phyloP scores from a whole-genome alignment of 176 grass and related monocot genomes.

The Aegilops longissima region DNA sequence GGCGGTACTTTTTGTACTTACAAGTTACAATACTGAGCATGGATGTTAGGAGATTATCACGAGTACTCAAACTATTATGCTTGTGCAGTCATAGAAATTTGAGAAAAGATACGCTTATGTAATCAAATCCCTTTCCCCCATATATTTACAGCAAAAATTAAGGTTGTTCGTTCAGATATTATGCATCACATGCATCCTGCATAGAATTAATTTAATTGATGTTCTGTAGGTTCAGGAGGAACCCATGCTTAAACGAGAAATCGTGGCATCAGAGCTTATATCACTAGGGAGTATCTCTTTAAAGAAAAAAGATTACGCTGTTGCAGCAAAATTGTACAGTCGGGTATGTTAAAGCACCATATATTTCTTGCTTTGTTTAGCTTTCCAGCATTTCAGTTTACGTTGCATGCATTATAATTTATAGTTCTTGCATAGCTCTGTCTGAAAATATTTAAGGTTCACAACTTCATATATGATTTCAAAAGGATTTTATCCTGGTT shows the following conservation, averaged over 20 bases:
- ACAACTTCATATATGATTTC: background rate
- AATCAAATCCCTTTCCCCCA: background rate
- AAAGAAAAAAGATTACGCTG: slow-evolving; percentile 16
- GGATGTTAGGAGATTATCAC: background rate
- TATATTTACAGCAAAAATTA: background rate
- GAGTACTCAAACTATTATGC: background rate
- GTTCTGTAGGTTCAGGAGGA: slow-evolving; percentile 4
- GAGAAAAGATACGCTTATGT: background rate
- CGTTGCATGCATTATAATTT: background rate
- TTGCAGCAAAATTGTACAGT: slow-evolving; percentile 23
- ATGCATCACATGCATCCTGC: background rate
- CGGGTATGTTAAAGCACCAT: slow-evolving; percentile 16
- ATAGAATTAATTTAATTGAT: background rate
- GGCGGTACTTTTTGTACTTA: background rate
- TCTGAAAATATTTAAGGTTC: background rate
- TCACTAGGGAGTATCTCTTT: slow-evolving; percentile 20
- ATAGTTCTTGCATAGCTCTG: background rate
- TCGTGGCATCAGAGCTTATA: background rate
- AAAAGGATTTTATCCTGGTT: background rate
- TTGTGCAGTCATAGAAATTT: background rate
- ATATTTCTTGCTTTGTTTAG: background rate
- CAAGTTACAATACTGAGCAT: background rate
- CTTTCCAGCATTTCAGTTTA: background rate
- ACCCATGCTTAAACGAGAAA: background rate
- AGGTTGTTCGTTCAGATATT: background rate